These are phyloP conservation scores for Herpetomonas samuelpessoai DNA, from an alignment of 208 protist species.

Conservation along the genomic window DNA sequence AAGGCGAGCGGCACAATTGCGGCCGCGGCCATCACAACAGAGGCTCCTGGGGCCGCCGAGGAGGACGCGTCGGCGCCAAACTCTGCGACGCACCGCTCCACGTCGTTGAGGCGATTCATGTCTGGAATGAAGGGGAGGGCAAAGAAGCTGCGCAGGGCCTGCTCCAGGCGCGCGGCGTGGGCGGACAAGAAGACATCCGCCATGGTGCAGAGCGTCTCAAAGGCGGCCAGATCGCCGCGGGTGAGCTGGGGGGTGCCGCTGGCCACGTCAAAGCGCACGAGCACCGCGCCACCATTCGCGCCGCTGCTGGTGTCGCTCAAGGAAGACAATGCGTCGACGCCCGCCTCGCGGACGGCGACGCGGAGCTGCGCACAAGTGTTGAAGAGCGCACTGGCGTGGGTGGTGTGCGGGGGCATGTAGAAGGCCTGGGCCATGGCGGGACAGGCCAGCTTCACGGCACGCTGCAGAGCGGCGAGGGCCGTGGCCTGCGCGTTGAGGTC, in stretches of 20 bases:
- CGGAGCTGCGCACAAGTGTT: slow-evolving; percentile 36
- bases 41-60: slow-evolving; percentile 15
- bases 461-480: slow-evolving; percentile 31
- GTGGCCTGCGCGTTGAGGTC: background rate
- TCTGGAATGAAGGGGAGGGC: slow-evolving; percentile 60
- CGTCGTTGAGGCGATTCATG: slow-evolving; percentile 26
- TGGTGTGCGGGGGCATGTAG: slow-evolving; percentile 39
- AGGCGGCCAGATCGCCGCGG: slow-evolving; percentile 21
- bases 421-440: slow-evolving; percentile 63
- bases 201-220: slow-evolving; percentile 48
- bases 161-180: slow-evolving; percentile 30
- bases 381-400: slow-evolving; percentile 33
- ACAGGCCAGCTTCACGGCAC: slow-evolving; percentile 53
- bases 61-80: slow-evolving; percentile 15
- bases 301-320: background rate
- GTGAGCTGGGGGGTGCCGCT: slow-evolving; percentile 4
- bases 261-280: background rate
- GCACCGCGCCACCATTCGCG: background rate
- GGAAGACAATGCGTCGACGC: slow-evolving; percentile 2
- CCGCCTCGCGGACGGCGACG: slow-evolving; percentile 16
- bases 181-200: slow-evolving; percentile 46
- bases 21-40: slow-evolving; percentile 18
- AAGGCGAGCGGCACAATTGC: slow-evolving; percentile 23
- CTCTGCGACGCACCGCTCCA: slow-evolving; percentile 32
- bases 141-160: slow-evolving; percentile 41